A percentile compares a stretch with the other conserved stretches of the same genome.
phyloP scores from a whole-genome alignment of 2,329 filamentous ascomycete species.

The Fusarium sp. region DNA sequence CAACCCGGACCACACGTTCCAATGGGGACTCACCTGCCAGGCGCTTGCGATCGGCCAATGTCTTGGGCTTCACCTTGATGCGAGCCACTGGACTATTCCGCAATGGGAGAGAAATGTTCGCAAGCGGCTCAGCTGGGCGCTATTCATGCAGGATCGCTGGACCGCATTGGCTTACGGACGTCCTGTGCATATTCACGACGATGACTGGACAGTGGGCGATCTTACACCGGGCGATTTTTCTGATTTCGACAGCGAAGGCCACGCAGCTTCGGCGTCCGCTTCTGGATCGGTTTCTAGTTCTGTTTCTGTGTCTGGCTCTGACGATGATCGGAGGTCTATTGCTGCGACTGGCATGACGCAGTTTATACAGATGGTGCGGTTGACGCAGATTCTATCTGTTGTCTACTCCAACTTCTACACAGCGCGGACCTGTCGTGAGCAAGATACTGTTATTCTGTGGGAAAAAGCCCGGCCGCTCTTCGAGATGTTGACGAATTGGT shows the following conservation, averaged over 20 bases:
- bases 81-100: slow-evolving; percentile 65
- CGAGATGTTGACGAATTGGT: slow-evolving; percentile 60
- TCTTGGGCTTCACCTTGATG: slow-evolving; percentile 66
- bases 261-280: slow-evolving; percentile 6
- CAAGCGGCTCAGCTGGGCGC: slow-evolving; percentile 67
- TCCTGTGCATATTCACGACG: slow-evolving; percentile 46
- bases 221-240: slow-evolving; percentile 48
- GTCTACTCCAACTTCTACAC: slow-evolving; percentile 59
- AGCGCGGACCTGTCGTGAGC: slow-evolving; percentile 42
- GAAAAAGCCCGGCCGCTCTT: slow-evolving; percentile 61
- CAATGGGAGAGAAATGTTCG: slow-evolving; percentile 66
- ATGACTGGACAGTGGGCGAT: slow-evolving; percentile 45
- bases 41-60: slow-evolving; percentile 61
- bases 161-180: slow-evolving; percentile 45
- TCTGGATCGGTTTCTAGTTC: slow-evolving; percentile 26
- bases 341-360: slow-evolving; percentile 52
- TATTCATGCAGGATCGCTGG: slow-evolving; percentile 72
- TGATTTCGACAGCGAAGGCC: slow-evolving; percentile 39
- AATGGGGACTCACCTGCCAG: slow-evolving; percentile 56
- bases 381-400: slow-evolving; percentile 59
- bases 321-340: slow-evolving; percentile 47
- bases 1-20: slow-evolving; percentile 49
- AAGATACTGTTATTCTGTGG: slow-evolving; percentile 51
- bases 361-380: slow-evolving; percentile 58
- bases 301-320: slow-evolving; percentile 28